phyloP scores from a whole-genome alignment of 495 filamentous ascomycete species.

The Cenococcum geophilum region DNA sequence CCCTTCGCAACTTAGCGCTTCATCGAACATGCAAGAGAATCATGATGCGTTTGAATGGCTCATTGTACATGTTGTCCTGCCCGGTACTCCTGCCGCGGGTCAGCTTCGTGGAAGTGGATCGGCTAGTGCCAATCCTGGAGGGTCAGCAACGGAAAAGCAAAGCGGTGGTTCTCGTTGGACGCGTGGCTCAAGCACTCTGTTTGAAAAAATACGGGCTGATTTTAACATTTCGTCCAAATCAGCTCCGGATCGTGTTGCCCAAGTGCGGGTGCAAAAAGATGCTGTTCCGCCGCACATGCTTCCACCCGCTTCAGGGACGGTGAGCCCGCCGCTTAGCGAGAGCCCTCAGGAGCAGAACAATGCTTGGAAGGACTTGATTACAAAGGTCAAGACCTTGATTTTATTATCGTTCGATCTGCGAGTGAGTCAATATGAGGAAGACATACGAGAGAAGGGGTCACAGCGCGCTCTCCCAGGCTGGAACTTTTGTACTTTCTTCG shows the following conservation, averaged over 20 bases:
- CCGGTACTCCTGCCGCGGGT: constrained; percentile 68
- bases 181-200: constrained; percentile 66
- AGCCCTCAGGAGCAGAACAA: constrained; percentile 61
- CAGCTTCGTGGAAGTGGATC: constrained; percentile 50
- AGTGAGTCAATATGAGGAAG: constrained; percentile 92
- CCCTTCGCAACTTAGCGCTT: constrained; percentile 40
- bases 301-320: constrained; percentile 31
- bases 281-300: constrained; percentile 36
- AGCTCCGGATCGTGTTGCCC: constrained; percentile 70
- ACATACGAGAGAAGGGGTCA: constrained; percentile 87
- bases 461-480: constrained; percentile 86
- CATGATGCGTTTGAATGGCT: constrained; percentile 98
- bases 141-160: constrained; percentile 42
- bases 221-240: constrained; percentile 83
- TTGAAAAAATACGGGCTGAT: constrained; percentile 86
- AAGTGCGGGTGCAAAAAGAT: constrained; percentile 64
- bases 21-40: constrained; percentile 57
- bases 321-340: constrained; percentile 43
- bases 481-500: constrained; percentile 99
- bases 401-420: constrained; percentile 84
- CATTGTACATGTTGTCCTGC: constrained; percentile 81
- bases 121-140: constrained; percentile 40
- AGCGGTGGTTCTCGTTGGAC: constrained; percentile 58
- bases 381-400: constrained; percentile 81
- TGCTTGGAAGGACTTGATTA: constrained; percentile 74